phyloP scores from a whole-genome alignment of 768 basidiomycete species.

The Mycena amicta region DNA sequence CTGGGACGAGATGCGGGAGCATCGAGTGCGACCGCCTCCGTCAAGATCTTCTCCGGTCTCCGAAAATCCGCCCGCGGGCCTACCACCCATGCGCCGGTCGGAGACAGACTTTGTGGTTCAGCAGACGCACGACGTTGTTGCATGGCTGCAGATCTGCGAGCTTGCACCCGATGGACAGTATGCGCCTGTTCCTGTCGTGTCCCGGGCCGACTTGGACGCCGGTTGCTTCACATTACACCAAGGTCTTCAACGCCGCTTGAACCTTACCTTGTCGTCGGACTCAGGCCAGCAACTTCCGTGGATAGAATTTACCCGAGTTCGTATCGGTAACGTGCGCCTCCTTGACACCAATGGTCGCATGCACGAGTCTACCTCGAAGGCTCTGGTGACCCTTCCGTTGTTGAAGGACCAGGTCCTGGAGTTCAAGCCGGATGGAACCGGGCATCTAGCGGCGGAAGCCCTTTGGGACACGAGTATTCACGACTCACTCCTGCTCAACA shows the following conservation, averaged over 20 bases:
- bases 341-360: constrained; percentile 82
- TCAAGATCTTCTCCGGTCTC: constrained; percentile 36
- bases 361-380: constrained; percentile 75
- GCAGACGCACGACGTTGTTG: constrained; percentile 89
- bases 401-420: constrained; percentile 72
- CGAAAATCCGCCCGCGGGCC: constrained; percentile 43
- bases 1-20: constrained; percentile 93
- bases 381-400: constrained; percentile 72
- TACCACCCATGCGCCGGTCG: constrained; percentile 85
- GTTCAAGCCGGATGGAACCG: constrained; percentile 85
- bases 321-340: constrained; percentile 81
- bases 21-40: constrained; percentile 49
- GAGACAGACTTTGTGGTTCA: constrained; percentile 90
- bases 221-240: constrained; percentile 90
- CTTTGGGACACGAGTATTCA: constrained; percentile 96
- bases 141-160: constrained; percentile 85
- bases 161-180: constrained; percentile 85
- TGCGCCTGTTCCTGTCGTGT: constrained; percentile 78
- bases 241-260: constrained; percentile 85
- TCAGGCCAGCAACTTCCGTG: constrained; percentile 91
- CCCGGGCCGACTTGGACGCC: constrained; percentile 73
- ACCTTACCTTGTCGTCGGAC: constrained; percentile 77
- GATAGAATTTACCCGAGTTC: constrained; percentile 75
- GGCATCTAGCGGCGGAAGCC: constrained; percentile 65
- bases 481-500: constrained; percentile 82